Evolutionary conservation across 192 early-diverging fungal genomes (phyloP).

Genomic region (Coemansia sp.): DNA sequence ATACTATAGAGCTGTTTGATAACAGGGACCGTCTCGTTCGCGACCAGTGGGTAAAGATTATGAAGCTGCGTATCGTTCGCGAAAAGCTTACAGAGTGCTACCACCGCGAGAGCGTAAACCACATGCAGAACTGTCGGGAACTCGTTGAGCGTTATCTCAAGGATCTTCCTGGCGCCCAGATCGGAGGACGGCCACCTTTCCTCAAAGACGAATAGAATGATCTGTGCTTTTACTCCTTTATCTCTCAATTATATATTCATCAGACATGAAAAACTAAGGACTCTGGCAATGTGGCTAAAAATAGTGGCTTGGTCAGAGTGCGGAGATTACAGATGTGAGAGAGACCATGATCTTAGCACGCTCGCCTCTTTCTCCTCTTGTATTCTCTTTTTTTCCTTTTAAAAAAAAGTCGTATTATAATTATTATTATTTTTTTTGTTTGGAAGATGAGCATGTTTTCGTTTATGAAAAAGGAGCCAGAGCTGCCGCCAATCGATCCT

Average conservation of each 20-base stretch:
- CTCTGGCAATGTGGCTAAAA: neutral
- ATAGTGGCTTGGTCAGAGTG: neutral
- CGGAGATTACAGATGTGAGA: neutral
- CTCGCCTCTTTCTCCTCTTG: neutral
- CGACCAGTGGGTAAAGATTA: constrained; percentile 89
- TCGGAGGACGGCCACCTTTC: constrained; percentile 47
- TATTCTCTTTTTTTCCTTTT: neutral
- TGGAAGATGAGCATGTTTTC: constrained; percentile 26
- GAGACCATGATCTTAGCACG: neutral
- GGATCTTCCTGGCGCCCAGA: constrained; percentile 51
- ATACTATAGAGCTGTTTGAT: constrained; percentile 49
- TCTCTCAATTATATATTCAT: neutral
- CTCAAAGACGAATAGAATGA: constrained; percentile 15
- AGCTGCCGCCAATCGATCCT: constrained; percentile 47
- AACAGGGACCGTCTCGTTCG: constrained; percentile 78
- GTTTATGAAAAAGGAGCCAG: constrained; percentile 44
- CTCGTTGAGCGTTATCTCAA: constrained; percentile 83
- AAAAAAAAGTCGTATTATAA: neutral
- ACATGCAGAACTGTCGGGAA: constrained; percentile 88
- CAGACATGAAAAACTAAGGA: neutral
- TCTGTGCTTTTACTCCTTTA: neutral
- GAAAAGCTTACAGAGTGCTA: constrained; percentile 93
- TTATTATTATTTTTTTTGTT: neutral
- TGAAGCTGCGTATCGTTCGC: constrained; percentile 84
- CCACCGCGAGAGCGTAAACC: constrained; percentile 90